Conservation (phyloP, 2,329 filamentous ascomycete genomes). For the Ceratocystis albifundus region DNA sequence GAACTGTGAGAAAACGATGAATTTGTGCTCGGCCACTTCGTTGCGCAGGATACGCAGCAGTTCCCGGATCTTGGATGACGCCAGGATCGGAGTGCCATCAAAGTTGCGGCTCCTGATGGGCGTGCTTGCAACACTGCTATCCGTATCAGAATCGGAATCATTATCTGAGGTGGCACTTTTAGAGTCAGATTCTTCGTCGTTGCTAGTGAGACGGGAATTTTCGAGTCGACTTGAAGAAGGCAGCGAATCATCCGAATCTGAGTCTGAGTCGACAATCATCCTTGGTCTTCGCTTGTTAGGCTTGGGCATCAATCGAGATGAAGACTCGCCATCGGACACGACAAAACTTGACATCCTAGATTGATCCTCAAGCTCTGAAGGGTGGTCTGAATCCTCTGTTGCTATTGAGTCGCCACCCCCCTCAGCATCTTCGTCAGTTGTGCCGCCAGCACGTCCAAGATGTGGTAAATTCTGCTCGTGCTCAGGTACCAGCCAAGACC, state of each 20-base stretch:
- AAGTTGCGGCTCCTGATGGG: conserved; percentile 16
- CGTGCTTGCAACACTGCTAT: neutral
- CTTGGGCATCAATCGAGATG: conserved; percentile 25
- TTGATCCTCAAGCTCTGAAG: conserved; percentile 44
- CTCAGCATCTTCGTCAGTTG: conserved; percentile 79
- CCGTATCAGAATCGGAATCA: conserved; percentile 28
- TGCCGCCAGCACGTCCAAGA: conserved; percentile 69
- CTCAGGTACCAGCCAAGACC: conserved; percentile 68
- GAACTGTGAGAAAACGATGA: conserved; percentile 97
- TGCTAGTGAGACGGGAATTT: neutral
- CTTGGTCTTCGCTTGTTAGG: neutral
- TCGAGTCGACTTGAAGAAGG: conserved; percentile 1
- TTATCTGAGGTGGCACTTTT: neutral
- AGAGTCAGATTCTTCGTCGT: neutral
- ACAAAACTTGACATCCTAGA: conserved; percentile 47
- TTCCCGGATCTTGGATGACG: conserved; percentile 85
- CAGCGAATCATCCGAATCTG: conserved; percentile 27
- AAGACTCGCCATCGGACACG: conserved; percentile 38
- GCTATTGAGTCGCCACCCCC: conserved; percentile 71
- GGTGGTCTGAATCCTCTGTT: conserved; percentile 53
- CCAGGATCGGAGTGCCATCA: conserved; percentile 36
- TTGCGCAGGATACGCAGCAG: conserved; percentile 68
- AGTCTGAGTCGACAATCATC: conserved; percentile 22
- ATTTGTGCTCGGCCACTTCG: conserved; percentile 76
- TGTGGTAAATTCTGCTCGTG: conserved; percentile 47